phyloP scores from a whole-genome alignment of 306 rosid genomes.

The Inga laurina region DNA sequence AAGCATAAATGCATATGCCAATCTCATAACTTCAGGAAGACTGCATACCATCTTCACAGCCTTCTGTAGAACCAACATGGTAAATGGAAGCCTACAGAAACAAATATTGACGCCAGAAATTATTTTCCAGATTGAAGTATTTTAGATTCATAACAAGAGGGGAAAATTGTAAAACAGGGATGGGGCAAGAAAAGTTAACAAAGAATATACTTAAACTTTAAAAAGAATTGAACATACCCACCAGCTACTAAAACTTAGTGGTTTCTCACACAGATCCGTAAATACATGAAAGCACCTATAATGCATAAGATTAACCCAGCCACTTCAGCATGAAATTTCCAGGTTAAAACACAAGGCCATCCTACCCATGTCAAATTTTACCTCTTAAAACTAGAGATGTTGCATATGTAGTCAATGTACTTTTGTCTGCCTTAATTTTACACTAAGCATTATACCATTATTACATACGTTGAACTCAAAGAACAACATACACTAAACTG shows the following conservation, averaged over 20 bases:
- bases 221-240: neutral
- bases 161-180: neutral
- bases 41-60: constrained; percentile 94
- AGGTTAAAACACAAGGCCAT: constrained; percentile 1
- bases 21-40: constrained; percentile 82
- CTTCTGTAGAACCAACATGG: constrained; percentile 88
- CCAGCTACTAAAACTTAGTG: constrained; percentile 1
- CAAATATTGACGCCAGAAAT: constrained; percentile 28
- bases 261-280: neutral
- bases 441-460: neutral
- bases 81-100: constrained; percentile 83
- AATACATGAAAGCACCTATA: neutral
- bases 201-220: neutral
- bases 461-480: neutral
- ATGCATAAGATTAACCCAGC: neutral
- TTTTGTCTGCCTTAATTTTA: neutral
- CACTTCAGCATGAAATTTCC: neutral
- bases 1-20: constrained; percentile 80
- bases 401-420: neutral
- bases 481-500: neutral
- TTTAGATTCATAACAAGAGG: constrained; percentile 3
- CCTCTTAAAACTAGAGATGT: neutral
- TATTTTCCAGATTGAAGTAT: constrained; percentile 11
- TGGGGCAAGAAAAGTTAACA: neutral
- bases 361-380: neutral